Evolutionary conservation across 164 flowering plant genomes (phyloP), one percentile per base, ranked within the genome.

Genomic region (Buxus sempervirens): DNA sequence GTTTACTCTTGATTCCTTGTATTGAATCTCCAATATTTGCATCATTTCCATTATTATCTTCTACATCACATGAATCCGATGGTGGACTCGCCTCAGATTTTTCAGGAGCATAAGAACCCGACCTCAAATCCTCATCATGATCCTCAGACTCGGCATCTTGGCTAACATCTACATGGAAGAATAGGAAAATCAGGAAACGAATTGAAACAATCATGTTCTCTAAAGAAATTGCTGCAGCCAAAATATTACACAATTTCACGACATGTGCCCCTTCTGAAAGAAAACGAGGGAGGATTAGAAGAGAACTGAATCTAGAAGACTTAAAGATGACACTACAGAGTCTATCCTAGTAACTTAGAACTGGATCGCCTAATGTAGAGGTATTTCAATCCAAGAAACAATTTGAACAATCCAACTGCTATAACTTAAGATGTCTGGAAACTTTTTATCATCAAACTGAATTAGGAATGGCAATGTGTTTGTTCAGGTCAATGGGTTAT

Each of bases 91-190:
- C 64, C 63, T 75, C 65, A 25, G 68, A 63, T 23, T 72, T 75
- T 63, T 65, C 79, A 56, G 57, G 60, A 66, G 68, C 62, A n/a
- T 69, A 57, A 66, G 74, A 65, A 67, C 69, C 72, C 41, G 78
- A 70, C 62, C 42, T 69, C 67, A 69, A 21, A 63, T 69, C 70
- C 67, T 73, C 74, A 23, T 67, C 74, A 24, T 60, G 66, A 60
- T 63, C 72, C 70, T 71, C 73, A 42, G 66, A 70, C 57, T 78
- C 77, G 66, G 70, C 22, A 61, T 68, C 66, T 66, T 60, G 70
- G 78, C 74, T 70, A 58, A 67, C 58, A 82, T 82, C 88, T 87
- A 85, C 83, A 83, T 58, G 62, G 71, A 68, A 82, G 72, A 74
- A 70, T 48, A 68, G 61, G 63, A 71, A 51, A 66, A 74, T 76